Evolutionary conservation across 257 asterid species (phyloP), one percentile per base, ranked within the genome.

Genomic region (Solanum acaule): DNA sequence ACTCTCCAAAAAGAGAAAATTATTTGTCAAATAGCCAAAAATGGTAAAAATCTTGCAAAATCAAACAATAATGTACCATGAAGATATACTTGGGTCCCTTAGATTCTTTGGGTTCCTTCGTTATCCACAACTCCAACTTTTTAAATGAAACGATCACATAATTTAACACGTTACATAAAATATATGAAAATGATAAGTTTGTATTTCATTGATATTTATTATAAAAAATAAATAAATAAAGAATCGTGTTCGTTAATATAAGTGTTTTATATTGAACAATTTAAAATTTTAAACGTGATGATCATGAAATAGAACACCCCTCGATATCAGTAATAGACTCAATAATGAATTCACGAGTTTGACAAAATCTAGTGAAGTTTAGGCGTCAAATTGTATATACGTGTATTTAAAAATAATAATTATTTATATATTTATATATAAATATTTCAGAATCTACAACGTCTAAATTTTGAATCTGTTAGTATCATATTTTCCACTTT

Each of bases 41-140:
- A 37, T 56, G 89, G 84, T 22, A 81, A 89, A 81, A 63, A 89
- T 86, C 85, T 68, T 56, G 90, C 56, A 78, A 79, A 75, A 89
- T 89, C 87, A 86, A 86, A 18, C 2, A 67, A 16, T 49, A 27
- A 56, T 22, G 90, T 52, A 49, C 56, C 6, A 86, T 89, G 79
- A 86, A 86, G 84, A 70, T 89, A 72, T 49, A 16, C 42, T 81
- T 46, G 68, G 86, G 44, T 49, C 70, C 86, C 40, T 18, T 16
- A 29, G 85, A 81, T 49, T 81, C 63, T 44, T 81, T 29, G 4
- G 78, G 23, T 37, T 37, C 56, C 38, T 79, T 78, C 65, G 8
- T 44, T 44, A 79, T 44, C 67, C 85, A 79, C 7, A 27, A 16
- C 38, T 44, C 27, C 67, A 44, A 44, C 40, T 42, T 44, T 44